These are phyloP conservation scores for Fusarium protoensiforme DNA, from an alignment of 2,329 filamentous ascomycete genomes.

Conservation along the genomic window DNA sequence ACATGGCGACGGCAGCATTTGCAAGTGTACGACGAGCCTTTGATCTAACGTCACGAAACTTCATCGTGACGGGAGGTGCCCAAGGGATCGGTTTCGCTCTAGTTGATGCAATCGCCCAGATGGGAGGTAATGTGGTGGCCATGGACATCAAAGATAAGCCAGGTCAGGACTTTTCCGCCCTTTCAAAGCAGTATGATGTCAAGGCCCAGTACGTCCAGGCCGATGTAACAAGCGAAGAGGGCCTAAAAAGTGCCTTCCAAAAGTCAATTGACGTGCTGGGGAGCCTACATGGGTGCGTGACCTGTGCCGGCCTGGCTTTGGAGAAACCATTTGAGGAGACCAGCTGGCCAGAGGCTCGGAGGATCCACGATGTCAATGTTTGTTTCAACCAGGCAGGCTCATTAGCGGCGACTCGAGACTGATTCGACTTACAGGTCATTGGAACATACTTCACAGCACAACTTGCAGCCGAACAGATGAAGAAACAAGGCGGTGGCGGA, in stretches of 20 bases:
- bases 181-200: conserved; percentile 25
- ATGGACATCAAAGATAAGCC: conserved; percentile 46
- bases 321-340: conserved; percentile 56
- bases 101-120: conserved; percentile 50
- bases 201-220: conserved; percentile 43
- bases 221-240: conserved; percentile 43
- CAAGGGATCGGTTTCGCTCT: conserved; percentile 52
- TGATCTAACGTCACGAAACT: conserved; percentile 46
- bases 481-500: conserved; percentile 49
- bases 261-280: conserved; percentile 35
- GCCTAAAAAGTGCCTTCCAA: conserved; percentile 34
- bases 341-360: conserved; percentile 51
- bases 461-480: conserved; percentile 50
- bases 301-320: conserved; percentile 50
- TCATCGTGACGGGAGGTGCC: conserved; percentile 50
- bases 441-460: conserved; percentile 56
- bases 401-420: neutral
- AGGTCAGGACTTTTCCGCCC: conserved; percentile 38
- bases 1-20: neutral
- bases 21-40: conserved; percentile 26
- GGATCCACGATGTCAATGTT: conserved; percentile 54
- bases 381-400: conserved; percentile 2
- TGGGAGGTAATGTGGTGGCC: conserved; percentile 51
- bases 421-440: conserved; percentile 42
- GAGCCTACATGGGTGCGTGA: conserved; percentile 42